Evolutionary conservation across 1,284 basidiomycete genomes (phyloP), one percentile per base, ranked within the genome.

Genomic region (Wallemia ichthyophaga): DNA sequence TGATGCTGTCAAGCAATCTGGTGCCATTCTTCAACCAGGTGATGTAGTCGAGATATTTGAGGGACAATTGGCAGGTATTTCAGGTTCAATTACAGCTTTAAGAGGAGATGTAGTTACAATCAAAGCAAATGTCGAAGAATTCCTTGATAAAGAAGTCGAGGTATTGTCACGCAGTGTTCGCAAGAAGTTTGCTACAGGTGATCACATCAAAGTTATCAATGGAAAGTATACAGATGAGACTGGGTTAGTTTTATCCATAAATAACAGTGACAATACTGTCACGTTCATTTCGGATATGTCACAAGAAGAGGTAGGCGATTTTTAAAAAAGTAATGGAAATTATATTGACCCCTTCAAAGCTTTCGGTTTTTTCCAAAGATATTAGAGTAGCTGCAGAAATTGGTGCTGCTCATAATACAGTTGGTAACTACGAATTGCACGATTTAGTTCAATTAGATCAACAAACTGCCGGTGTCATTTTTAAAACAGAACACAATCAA

Each of bases 241-340:
- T 3, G 92, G 92, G 73, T 76, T 98, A 65, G 91, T 98, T 24
- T 84, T 98, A 54, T 83, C 87, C 27, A 84, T 96, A 23, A 75
- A 83, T 25, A 83, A 85, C 62, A 48, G n/a, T 5, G 37, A 48
- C 5, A 88, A 89, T 63, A 78, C 92, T 9, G 86, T 96, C 15
- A 96, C 92, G 0, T 91, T 98, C 74, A 73, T 96, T 63, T 94
- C 87, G n/a, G 92, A 96, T 69, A 83, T 96, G 78, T 84, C 84
- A 2, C 82, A 91, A 76, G 82, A 87, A 67, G 91, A 98, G 77
- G 85, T 81, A 61, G 48, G 1, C 48, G 37, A 24, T 56, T 13
- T 24, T 56, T 19, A 13, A 25, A 7, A 25, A 56, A 23, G 7
- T 13, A 7, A 25, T 55, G 53, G 21, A 31, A 31, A 31, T 5